These are phyloP conservation scores for Termitomyces sp. DNA, from an alignment of 768 basidiomycete genomes.

Conservation along the genomic window DNA sequence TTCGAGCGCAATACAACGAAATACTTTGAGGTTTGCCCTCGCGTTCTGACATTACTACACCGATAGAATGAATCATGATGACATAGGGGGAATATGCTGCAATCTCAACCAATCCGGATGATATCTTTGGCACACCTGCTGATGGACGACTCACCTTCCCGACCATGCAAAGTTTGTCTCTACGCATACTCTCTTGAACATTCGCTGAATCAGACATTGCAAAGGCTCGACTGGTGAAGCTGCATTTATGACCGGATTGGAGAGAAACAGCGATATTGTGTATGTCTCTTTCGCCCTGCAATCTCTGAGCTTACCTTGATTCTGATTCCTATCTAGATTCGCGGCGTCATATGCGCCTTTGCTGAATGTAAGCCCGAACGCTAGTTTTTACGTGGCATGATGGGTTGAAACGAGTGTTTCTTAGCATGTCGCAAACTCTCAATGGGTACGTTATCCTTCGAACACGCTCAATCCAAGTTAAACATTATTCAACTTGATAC, in stretches of 20 bases:
- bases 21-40: constrained; percentile 37
- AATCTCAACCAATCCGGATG: constrained; percentile 39
- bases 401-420: neutral
- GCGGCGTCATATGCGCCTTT: constrained; percentile 52
- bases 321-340: constrained; percentile 18
- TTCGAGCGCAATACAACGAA: constrained; percentile 43
- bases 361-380: constrained; percentile 27
- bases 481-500: neutral
- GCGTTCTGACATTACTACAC: neutral
- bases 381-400: neutral
- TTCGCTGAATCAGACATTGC: neutral
- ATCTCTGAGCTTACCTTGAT: neutral
- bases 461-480: constrained; percentile 1
- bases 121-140: constrained; percentile 35
- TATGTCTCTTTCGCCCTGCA: constrained; percentile 15
- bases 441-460: constrained; percentile 37
- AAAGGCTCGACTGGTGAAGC: constrained; percentile 48
- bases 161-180: constrained; percentile 40
- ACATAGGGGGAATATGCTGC: constrained; percentile 49
- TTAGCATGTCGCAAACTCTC: constrained; percentile 40
- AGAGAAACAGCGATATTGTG: constrained; percentile 32
- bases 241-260: constrained; percentile 59
- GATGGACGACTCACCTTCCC: constrained; percentile 45
- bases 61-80: neutral
- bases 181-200: neutral